Evolutionary conservation across 306 rosid genomes (phyloP), one percentile per base, ranked within the genome.

Genomic region (Quercus agrifolia): DNA sequence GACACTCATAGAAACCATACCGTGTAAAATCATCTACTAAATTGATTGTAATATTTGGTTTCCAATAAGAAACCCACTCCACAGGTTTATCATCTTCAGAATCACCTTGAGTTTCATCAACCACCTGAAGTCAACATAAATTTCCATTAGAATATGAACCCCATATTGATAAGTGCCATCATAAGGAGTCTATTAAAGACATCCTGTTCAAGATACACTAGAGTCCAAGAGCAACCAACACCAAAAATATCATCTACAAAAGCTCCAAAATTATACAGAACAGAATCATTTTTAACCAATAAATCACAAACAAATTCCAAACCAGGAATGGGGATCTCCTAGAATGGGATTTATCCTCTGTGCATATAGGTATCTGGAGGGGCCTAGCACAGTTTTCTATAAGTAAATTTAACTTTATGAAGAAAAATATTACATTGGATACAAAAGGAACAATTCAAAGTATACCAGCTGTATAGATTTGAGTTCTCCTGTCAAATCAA

Each of bases 1-100:
- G 74, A 76, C 67, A 38, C 76, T 68, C 31, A 44, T 74, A 57
- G 30, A 85, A 77, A 69, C 82, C 90, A 20, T 87, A 95, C 99
- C 86, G 74, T 18, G 98, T 90, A 85, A 95, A 95, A 79, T 95
- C 99, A 28, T 93, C 98, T 35, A 93, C 95, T 86, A 95, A 86
- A 89, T 95, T 95, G 75, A 95, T 87, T 18, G 97, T 93, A 66
- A 93, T 75, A 89, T 95, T 95, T 28, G 99, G 99, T 79, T 91
- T 92, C 96, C 96, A 93, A 56, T 88, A 91, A 49, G 99, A 81
- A 76, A 77, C 57, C 99, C 99, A 95, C 83, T 90, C 99, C 83
- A 79, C 87, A 71, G 91, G 93, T 61, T 77, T 90, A 13, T 85
- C 86, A 19, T 90, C 97, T 78, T 86, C 87, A 59, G 89, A 78